Percentiles rank a stretch among this genome's conserved stretches.
phyloP scores from a whole-genome alignment of 208 protist genomes.

The Sergeia podlipaevii region DNA sequence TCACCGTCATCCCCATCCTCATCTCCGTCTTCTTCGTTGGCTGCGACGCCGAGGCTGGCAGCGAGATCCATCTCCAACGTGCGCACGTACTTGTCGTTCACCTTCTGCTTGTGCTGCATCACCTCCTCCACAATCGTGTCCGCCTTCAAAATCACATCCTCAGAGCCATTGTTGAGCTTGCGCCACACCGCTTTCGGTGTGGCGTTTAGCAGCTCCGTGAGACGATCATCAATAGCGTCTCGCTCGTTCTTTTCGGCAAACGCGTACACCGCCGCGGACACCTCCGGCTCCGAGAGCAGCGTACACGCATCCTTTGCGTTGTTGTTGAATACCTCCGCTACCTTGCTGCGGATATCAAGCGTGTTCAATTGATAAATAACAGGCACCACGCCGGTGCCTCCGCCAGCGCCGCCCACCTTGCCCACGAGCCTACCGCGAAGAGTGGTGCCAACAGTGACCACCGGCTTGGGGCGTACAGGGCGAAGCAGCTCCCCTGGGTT shows the following conservation, averaged over 20 bases:
- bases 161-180: slow-evolving; percentile 46
- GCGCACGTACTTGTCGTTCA: slow-evolving; percentile 69
- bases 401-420: background rate
- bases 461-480: slow-evolving; percentile 60
- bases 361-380: slow-evolving; percentile 45
- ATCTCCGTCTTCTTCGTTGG: slow-evolving; percentile 4
- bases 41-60: background rate
- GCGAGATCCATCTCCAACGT: slow-evolving; percentile 25
- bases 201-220: slow-evolving; percentile 64
- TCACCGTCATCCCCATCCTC: slow-evolving; percentile 14
- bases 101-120: slow-evolving; percentile 53
- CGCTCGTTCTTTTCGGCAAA: slow-evolving; percentile 87
- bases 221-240: slow-evolving; percentile 77
- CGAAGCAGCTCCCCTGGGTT: slow-evolving; percentile 80
- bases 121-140: slow-evolving; percentile 52
- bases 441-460: slow-evolving; percentile 6
- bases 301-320: slow-evolving; percentile 69
- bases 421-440: background rate
- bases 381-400: slow-evolving; percentile 26
- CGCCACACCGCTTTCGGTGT: slow-evolving; percentile 76
- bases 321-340: slow-evolving; percentile 83
- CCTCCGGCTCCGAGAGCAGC: slow-evolving; percentile 77
- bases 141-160: slow-evolving; percentile 53
- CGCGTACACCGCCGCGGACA: slow-evolving; percentile 84
- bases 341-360: slow-evolving; percentile 79